Base-by-base conservation (phyloP, 176 grass and related monocot species). In the Bromus sterilis region DNA sequence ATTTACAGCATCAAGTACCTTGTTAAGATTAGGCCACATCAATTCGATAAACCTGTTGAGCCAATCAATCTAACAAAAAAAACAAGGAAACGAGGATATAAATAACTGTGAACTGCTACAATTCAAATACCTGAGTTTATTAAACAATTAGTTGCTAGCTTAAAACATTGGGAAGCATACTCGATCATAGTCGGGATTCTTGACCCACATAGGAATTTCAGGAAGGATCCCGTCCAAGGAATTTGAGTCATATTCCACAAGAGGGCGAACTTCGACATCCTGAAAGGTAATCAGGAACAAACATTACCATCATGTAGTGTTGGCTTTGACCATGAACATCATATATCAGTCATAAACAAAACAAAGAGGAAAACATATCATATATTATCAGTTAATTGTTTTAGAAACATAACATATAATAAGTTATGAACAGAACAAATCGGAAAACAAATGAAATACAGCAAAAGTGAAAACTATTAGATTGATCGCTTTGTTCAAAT, bases 131-230 rank as follows among this genome's bases (percentile, higher is more conserved):
- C 60, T 35, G 15, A 36, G 9, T 62, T 65, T 75, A 46, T 62
- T 34, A 29, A 74, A 34, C 5, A 51, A 16, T 44, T 40, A 66
- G 15, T 66, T 46, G 57, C 18, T 24, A 58, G 43, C 30, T 78
- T 66, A 66, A 72, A 26, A 6, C 9, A 48, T 46, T 20, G 56
- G 37, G 29, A 13, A 74, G 9, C 83, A 40, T 99, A 99, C 96
- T 88, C 96, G 87, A 77, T 99, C 96, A 84, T 93, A 93, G 62
- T 99, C 96, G 5, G 93, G 91, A 91, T 91, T 88, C 89, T 99
- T 99, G 67, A 95, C 89, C 96, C 96, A 99, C 51, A 93, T 66
- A 51, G 96, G 96, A 86, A 99, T 95, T 91, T 99, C 96, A 44
- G 96, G 89, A 86, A 99, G 91, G 55, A 99, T 78, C 34, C 20